These are phyloP conservation scores for Ophiostoma sp. DNA, from an alignment of 2,329 filamentous ascomycete genomes.

Conservation along the genomic window DNA sequence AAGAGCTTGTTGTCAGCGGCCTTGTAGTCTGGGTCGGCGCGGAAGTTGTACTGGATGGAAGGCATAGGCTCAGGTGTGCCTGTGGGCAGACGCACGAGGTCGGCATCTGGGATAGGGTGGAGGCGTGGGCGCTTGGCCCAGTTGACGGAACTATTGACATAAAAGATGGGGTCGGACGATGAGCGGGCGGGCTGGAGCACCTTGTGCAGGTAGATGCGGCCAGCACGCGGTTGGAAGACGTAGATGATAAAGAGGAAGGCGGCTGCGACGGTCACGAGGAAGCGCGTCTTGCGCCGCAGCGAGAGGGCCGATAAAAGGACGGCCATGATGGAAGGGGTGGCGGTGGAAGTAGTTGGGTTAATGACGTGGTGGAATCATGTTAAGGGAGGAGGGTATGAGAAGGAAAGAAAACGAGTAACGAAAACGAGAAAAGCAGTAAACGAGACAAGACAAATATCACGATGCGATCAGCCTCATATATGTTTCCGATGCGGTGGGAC, in stretches of 20 bases:
- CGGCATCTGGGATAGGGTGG: constrained; percentile 32
- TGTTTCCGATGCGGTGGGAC: constrained; percentile 8
- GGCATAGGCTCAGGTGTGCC: constrained; percentile 38
- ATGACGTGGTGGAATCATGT: background rate
- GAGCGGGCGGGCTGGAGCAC: constrained; percentile 17
- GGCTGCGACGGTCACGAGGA: constrained; percentile 14
- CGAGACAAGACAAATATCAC: background rate
- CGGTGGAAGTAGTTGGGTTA: background rate
- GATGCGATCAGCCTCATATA: constrained; percentile 11
- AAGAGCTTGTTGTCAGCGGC: constrained; percentile 4
- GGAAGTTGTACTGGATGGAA: constrained; percentile 47
- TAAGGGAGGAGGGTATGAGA: background rate
- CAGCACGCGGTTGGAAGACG: background rate
- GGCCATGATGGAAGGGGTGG: constrained; percentile 6
- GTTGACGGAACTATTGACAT: constrained; percentile 36
- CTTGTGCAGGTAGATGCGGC: constrained; percentile 18
- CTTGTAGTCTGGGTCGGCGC: constrained; percentile 19
- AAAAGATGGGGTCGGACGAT: constrained; percentile 27
- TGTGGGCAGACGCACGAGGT: constrained; percentile 37
- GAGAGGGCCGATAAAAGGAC: constrained; percentile 20
- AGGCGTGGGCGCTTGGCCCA: constrained; percentile 34
- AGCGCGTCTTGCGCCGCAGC: constrained; percentile 21
- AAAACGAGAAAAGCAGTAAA: background rate
- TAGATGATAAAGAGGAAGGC: constrained; percentile 12
- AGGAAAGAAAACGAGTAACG: background rate